These are phyloP conservation scores for Debaryomyces maramus DNA, from an alignment of 805 yeast species.

Conservation along the genomic window DNA sequence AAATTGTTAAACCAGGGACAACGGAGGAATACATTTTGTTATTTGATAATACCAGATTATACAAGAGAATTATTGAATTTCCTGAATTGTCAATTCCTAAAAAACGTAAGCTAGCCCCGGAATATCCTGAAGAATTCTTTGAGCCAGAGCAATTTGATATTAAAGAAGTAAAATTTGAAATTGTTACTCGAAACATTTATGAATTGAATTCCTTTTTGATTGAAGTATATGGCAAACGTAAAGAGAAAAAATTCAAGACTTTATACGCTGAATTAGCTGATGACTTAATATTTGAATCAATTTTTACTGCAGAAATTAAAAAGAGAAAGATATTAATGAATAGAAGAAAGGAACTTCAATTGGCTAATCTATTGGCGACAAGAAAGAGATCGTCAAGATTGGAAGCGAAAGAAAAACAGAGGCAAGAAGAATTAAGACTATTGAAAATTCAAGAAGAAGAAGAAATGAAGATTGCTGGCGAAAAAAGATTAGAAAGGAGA, in stretches of 20 bases:
- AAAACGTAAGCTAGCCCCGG: conserved; percentile 34
- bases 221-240: conserved; percentile 26
- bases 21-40: conserved; percentile 38
- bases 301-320: conserved; percentile 45
- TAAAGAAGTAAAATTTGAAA: conserved; percentile 26
- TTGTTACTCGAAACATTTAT: conserved; percentile 30
- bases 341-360: conserved; percentile 61
- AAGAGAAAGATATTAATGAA: conserved; percentile 55
- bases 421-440: conserved; percentile 53
- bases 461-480: conserved; percentile 43
- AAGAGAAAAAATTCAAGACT: conserved; percentile 24
- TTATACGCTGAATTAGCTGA: conserved; percentile 17
- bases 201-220: conserved; percentile 25
- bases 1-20: conserved; percentile 7
- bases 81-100: conserved; percentile 34
- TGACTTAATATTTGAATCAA: conserved; percentile 17
- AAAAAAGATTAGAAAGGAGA: conserved; percentile 42
- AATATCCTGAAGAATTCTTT: conserved; percentile 29
- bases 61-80: conserved; percentile 32
- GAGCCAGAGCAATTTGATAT: conserved; percentile 33
- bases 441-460: conserved; percentile 47
- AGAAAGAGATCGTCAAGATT: conserved; percentile 75
- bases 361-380: conserved; percentile 62
- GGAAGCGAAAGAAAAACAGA: conserved; percentile 58
- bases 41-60: conserved; percentile 54